Base-by-base conservation (phyloP, 257 asterid species). In the Ajuga chamaepitys region DNA sequence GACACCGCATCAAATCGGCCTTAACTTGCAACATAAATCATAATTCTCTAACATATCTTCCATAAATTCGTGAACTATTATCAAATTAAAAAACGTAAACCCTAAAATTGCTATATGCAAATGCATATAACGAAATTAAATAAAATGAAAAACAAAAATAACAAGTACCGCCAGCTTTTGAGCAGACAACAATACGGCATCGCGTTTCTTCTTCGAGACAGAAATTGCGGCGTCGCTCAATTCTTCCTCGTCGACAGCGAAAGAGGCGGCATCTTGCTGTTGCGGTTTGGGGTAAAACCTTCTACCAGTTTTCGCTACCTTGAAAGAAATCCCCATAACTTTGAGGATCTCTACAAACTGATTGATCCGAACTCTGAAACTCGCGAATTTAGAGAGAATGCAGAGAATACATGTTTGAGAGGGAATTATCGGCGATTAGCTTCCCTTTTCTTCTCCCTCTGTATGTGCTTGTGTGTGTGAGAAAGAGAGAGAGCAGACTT, bases 291-390 rank as follows among this genome's bases (percentile, higher is more conserved):
- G 85, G 12, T 72, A 86, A 80, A 80, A 85, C 67, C 96, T 74
- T 73, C 72, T 62, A 7, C 99, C 99, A 10, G 80, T 83, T 73
- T 75, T 86, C 14, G 97, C 80, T 48, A 94, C 88, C 89, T 78
- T 85, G 56, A 94, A 94, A n/a, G 99, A 94, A 75, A 94, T 47
- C 79, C 96, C 99, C 99, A 94, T 92, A 52, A 11, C 62, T 76
- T 8, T 4, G 67, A 61, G 68, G 83, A 68, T 51, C 70, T n/a
- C 70, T 34, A 12, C 51, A 30, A 44, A 47, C 34, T 25, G 34
- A 21, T 22, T 20, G 64, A 34, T 58, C 21, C 59, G 76, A 65
- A 57, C 51, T 28, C 30, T 5, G 51, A 57, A 61, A 32, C 65
- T 28, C 14, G 53, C 38, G 40, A 51, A 55, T 47, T 63, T 21